Conservation (phyloP, 768 basidiomycete genomes). For the Lepiota brunneoincarnata region DNA sequence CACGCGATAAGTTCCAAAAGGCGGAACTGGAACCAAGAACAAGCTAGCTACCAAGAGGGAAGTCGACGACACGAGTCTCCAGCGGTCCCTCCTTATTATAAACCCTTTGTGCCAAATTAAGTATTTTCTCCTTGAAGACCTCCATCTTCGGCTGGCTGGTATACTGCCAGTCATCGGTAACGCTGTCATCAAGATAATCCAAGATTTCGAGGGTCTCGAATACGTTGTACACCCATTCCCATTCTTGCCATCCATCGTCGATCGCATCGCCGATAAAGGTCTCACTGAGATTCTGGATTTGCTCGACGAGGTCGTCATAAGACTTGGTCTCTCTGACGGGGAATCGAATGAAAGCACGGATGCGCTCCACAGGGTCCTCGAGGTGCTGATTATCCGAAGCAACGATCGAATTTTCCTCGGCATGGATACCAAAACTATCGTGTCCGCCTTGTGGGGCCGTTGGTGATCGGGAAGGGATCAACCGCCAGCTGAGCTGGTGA, state of each 20-base stretch:
- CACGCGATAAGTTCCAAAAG: background rate
- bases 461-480: constrained; percentile 7
- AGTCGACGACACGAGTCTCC: constrained; percentile 9
- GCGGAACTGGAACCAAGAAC: background rate
- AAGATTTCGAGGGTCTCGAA: constrained; percentile 11
- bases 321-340: constrained; percentile 1
- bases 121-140: constrained; percentile 8
- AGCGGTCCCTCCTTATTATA: constrained; percentile 2
- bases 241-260: constrained; percentile 11
- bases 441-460: background rate
- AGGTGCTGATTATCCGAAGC: constrained; percentile 1
- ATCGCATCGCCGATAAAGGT: constrained; percentile 6
- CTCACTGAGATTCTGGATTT: constrained; percentile 3
- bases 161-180: constrained; percentile 11
- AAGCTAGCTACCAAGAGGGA: constrained; percentile 3
- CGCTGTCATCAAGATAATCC: constrained; percentile 10
- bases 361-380: constrained; percentile 7
- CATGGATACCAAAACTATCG: constrained; percentile 8
- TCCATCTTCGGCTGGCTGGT: constrained; percentile 12
- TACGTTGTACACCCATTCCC: constrained; percentile 13
- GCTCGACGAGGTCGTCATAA: constrained; percentile 1
- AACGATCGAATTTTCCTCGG: constrained; percentile 1
- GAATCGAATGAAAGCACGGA: constrained; percentile 10
- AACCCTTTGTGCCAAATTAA: constrained; percentile 5
- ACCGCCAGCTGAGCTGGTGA: constrained; percentile 7